phyloP scores from a whole-genome alignment of 768 basidiomycete genomes.

The Vishniacozyma victoriae region DNA sequence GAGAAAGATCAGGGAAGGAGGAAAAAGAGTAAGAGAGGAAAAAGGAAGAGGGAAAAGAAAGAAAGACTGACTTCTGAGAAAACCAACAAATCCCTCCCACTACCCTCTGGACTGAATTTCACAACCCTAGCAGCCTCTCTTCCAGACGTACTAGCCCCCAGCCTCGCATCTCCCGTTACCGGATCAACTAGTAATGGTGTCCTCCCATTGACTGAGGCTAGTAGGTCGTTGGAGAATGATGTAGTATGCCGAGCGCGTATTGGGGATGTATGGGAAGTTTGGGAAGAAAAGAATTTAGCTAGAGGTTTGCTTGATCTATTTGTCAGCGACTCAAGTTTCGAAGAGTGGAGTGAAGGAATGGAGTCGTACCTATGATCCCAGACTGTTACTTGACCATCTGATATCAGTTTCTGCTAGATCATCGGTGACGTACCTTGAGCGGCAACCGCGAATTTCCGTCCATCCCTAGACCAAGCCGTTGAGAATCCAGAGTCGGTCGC shows the following conservation, averaged over 20 bases:
- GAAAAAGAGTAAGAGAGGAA: too few species aligned
- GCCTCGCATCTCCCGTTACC: conserved; percentile 21
- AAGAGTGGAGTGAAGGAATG: background rate
- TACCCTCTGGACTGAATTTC: conserved; percentile 69
- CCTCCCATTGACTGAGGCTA: conserved; percentile 1
- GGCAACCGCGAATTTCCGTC: conserved; percentile 45
- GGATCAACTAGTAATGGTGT: conserved; percentile 23
- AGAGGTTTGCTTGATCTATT: conserved; percentile 39
- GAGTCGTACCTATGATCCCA: conserved; percentile 42
- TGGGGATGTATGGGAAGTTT: conserved; percentile 15
- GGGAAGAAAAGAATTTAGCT: conserved; percentile 37
- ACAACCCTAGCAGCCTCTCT: conserved; percentile 77
- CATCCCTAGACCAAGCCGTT: conserved; percentile 45
- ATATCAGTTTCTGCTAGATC: background rate
- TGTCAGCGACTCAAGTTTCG: background rate
- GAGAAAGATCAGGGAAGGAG: conserved; percentile 1
- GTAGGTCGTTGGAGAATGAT: conserved; percentile 6
- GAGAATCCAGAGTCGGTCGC: conserved; percentile 44
- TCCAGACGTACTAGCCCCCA: conserved; percentile 24
- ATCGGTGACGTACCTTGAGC: conserved; percentile 33
- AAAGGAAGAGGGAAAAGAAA: background rate
- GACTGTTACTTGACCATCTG: conserved; percentile 45
- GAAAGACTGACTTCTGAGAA: conserved; percentile 71
- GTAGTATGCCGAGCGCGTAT: conserved; percentile 6
- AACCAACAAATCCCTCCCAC: conserved; percentile 68